A percentile compares a stretch with the other conserved stretches of the same genome.
Evolutionary conservation across 768 basidiomycete genomes (phyloP).

Genomic region (Arthromyces matolae): DNA sequence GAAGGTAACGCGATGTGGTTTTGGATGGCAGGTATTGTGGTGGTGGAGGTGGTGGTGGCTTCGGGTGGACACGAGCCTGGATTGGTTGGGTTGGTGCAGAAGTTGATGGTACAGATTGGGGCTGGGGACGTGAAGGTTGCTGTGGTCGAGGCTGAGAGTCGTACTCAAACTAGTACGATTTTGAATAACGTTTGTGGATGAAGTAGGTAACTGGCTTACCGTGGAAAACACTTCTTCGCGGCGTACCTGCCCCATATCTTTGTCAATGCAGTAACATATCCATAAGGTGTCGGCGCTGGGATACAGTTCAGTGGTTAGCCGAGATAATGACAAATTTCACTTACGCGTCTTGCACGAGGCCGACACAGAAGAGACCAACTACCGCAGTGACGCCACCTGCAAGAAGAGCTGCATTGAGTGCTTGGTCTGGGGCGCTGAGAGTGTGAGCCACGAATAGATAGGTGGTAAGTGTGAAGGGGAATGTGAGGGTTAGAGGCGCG

Average conservation of each 20-base stretch:
- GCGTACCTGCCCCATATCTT: conserved; percentile 36
- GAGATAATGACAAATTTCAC: conserved; percentile 13
- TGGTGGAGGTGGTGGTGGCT: conserved; percentile 9
- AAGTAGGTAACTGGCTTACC: conserved; percentile 20
- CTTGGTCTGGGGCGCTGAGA: conserved; percentile 62
- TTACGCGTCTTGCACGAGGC: conserved; percentile 68
- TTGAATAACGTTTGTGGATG: conserved; percentile 1
- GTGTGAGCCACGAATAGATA: conserved; percentile 91
- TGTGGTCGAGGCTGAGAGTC: conserved; percentile 18
- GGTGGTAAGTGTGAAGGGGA: conserved; percentile 77
- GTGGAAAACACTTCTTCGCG: conserved; percentile 40
- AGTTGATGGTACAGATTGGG: conserved; percentile 4
- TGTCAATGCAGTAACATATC: conserved; percentile 49
- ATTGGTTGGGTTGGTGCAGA: conserved; percentile 7
- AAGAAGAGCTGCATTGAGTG: conserved; percentile 70
- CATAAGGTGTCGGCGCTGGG: conserved; percentile 42
- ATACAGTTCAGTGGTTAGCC: not conserved
- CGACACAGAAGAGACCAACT: conserved; percentile 80
- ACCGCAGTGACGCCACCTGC: conserved; percentile 78
- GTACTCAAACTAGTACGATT: conserved; percentile 30
- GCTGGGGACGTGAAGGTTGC: conserved; percentile 9
- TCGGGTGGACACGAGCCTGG: conserved; percentile 2
- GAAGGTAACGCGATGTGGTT: conserved; percentile 22
- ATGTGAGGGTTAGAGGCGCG: conserved; percentile 72
- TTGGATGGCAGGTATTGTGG: conserved; percentile 22